Percentiles rank a stretch among this genome's conserved stretches.
Conservation (phyloP, 2,329 filamentous ascomycete species). For the Cadophora luteo-olivacea region DNA sequence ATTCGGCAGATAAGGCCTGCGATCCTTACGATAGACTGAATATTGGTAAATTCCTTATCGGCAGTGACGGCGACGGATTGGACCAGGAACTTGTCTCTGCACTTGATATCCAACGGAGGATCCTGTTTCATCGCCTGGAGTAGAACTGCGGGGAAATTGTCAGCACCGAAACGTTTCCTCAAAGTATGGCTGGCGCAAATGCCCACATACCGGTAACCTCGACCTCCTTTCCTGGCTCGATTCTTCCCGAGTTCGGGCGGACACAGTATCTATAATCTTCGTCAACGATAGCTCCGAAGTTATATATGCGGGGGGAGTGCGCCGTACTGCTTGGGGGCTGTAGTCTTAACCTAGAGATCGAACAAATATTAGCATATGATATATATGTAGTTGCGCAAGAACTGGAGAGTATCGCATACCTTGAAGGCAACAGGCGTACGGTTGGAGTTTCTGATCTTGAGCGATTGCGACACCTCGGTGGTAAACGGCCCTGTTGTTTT, state of each 20-base stretch:
- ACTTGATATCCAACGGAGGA: slow-evolving; percentile 83
- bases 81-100: slow-evolving; percentile 97
- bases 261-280: slow-evolving; percentile 82
- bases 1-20: neutral
- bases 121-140: slow-evolving; percentile 98
- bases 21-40: slow-evolving; percentile 77
- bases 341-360: slow-evolving; percentile 86
- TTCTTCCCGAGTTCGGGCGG: slow-evolving; percentile 93
- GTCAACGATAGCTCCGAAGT: slow-evolving; percentile 37
- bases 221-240: slow-evolving; percentile 87
- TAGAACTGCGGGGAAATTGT: slow-evolving; percentile 66
- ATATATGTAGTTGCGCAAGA: neutral
- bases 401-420: slow-evolving; percentile 51
- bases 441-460: slow-evolving; percentile 71
- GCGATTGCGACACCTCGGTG: slow-evolving; percentile 67
- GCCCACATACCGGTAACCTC: slow-evolving; percentile 81
- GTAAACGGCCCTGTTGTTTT: slow-evolving; percentile 66
- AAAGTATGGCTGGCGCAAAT: neutral
- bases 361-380: slow-evolving; percentile 15
- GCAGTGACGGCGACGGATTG: slow-evolving; percentile 85
- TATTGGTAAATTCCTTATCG: slow-evolving; percentile 83
- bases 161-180: slow-evolving; percentile 27
- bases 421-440: slow-evolving; percentile 71
- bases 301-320: slow-evolving; percentile 28
- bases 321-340: slow-evolving; percentile 94